These are phyloP conservation scores for Diaporthe sp. DNA, from an alignment of 2,329 filamentous ascomycete genomes.

Conservation along the genomic window DNA sequence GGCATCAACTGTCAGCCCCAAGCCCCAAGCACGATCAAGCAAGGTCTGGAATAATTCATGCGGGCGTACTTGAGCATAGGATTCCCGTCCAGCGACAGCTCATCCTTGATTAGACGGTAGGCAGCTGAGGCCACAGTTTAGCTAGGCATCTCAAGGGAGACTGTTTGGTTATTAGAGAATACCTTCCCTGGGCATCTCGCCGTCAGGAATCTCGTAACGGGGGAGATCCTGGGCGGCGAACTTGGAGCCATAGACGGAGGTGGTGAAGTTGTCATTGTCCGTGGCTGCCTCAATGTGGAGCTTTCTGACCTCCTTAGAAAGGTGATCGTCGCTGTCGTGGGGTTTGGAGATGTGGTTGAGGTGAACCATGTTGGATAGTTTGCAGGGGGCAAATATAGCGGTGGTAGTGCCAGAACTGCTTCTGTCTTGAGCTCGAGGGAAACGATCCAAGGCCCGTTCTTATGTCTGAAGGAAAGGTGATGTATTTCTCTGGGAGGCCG, in stretches of 20 bases:
- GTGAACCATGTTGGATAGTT: conserved; percentile 59
- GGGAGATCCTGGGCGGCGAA: conserved; percentile 87
- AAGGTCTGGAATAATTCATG: background rate
- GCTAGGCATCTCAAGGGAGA: background rate
- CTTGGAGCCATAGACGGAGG: conserved; percentile 87
- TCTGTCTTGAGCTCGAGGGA: conserved; percentile 35
- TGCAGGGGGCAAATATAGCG: conserved; percentile 47
- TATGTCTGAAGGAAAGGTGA: background rate
- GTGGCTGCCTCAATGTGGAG: conserved; percentile 60
- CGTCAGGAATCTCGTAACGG: conserved; percentile 85
- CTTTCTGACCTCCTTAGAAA: conserved; percentile 52
- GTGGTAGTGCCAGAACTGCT: conserved; percentile 45
- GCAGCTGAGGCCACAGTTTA: conserved; percentile 63
- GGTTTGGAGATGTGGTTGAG: conserved; percentile 54
- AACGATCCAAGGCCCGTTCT: conserved; percentile 31
- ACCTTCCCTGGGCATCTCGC: conserved; percentile 84
- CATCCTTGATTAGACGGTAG: conserved; percentile 98
- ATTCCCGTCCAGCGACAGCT: conserved; percentile 90
- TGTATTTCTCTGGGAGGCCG: conserved; percentile 8
- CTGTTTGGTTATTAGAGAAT: background rate
- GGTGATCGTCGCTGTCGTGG: conserved; percentile 41
- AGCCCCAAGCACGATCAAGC: background rate
- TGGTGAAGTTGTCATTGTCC: conserved; percentile 71
- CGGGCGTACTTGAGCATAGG: conserved; percentile 80
- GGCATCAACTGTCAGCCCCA: conserved; percentile 27